Conservation (phyloP, 202 grass and related monocot species). For the Alloteropsis angusta region DNA sequence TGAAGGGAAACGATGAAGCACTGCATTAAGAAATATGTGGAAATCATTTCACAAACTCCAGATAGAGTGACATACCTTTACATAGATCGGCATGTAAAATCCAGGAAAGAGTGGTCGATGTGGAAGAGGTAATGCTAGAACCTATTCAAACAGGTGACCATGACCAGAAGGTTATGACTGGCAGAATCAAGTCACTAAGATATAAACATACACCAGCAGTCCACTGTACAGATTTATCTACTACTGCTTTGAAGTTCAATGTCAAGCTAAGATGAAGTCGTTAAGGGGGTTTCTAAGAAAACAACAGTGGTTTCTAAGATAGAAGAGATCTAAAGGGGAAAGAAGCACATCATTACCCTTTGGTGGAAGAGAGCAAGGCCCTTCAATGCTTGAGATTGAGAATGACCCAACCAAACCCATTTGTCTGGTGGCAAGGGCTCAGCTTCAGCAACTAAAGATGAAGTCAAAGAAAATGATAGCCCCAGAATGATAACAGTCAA, state of each 20-base stretch:
- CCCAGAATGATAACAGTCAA: neutral
- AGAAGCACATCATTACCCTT: neutral
- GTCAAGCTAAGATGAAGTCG: neutral
- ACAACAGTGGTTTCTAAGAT: neutral
- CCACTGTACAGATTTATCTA: neutral
- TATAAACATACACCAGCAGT: neutral
- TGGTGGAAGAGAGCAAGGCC: too few relatives aligned
- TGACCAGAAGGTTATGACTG: conserved; percentile 15
- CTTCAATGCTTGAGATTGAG: too few relatives aligned
- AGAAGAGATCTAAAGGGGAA: neutral
- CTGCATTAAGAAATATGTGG: too few relatives aligned
- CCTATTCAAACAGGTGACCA: conserved; percentile 37
- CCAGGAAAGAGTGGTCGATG: conserved; percentile 97
- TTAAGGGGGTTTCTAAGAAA: neutral
- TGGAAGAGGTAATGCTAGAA: conserved; percentile 82
- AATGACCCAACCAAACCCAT: neutral
- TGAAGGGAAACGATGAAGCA: neutral
- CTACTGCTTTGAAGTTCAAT: neutral
- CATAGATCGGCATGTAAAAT: conserved; percentile 86
- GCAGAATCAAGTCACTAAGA: neutral
- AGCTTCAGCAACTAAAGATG: conserved; percentile 4
- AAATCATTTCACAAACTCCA: conserved; percentile 4
- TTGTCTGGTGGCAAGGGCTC: neutral
- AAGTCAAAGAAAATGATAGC: neutral
- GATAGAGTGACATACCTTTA: conserved; percentile 54